Base-by-base conservation (phyloP, 2,329 filamentous ascomycete species). In the Ophiosphaerella herpotricha region DNA sequence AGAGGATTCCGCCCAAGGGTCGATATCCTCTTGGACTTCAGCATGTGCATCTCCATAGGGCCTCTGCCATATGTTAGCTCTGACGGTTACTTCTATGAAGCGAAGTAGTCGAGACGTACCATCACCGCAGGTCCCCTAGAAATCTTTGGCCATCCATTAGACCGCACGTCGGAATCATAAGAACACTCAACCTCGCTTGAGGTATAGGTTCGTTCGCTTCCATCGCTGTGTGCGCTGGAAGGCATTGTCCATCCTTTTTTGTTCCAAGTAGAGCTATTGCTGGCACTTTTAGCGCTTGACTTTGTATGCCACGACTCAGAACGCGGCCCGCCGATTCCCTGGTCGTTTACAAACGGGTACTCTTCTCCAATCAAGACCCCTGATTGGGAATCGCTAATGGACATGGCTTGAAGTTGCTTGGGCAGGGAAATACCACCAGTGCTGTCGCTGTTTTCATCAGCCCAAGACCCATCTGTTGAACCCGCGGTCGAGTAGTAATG, bases 91-190 rank as follows among this genome's bases (percentile, higher is more conserved):
- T 13, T 39, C 21, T 21, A 23, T 13, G 12, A 23, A 13, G 21
- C 37, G 18, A 9, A 23, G 8, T 21, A 23, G 9, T 1, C 1
- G 13, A 23, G 16, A 13, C 12, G 11, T 24, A 39, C 37, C 16
- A 39, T 13, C 16, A 8, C 16, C 8, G 18, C 37, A 11, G 18
- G 37, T 23, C 23, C 37, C 18, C 16, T 9, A 23, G 40, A 24
- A 46, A 72, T 62, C 54, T 67, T 73, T 11, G 69, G 64, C 52
- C 60, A 72, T 3, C 52, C 57, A 16, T 48, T 58, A 21, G 55
- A 55, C 13, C 47, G 48, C 9, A 35, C 37, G 5, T 43, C 48
- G 8, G 42, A 51, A 11, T 43, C 47, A 21, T 58, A 51, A 9
- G 65, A 66, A 11, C 51, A 60, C 47, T 70, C 67, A 21, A 61